Evolutionary conservation across 352 stramenopile genomes (phyloP), one percentile per base, ranked within the genome.

Genomic region (Phytopythium helicoides): DNA sequence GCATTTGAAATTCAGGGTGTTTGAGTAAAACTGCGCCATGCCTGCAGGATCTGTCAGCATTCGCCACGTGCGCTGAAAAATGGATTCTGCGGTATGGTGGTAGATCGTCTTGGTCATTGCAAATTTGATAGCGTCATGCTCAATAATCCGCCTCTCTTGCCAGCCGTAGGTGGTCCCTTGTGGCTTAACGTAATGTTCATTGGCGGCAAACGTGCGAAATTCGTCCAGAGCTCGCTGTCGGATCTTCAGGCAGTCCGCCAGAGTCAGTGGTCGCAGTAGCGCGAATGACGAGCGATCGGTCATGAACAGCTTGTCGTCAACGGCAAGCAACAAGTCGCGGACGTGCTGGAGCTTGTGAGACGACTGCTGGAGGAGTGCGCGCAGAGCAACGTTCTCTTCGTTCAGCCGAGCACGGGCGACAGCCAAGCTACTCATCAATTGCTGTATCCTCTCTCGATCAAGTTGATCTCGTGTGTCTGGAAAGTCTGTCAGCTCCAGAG

Each of bases 271-370:
- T 8, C 26, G 42, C 10, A 49, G 22, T n/a, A 49, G 42, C 25
- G 42, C 26, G 25, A 49, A 49, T n/a, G 42, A 49, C n/a, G 22
- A 15, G 11, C 22, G 7, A n/a, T 49, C 23, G 25, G 23, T n/a
- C 22, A 49, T 49, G 42, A 37, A 49, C 25, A 49, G 42, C 42
- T 49, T 49, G 25, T 19, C 26, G 19, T 35, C 42, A 26, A 37
- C 42, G 2, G 25, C 25, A 26, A 22, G 42, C 23, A 25, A 9
- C 22, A 49, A n/a, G 25, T 49, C 42, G 16, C 25, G 42, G 7
- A 49, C 4, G 42, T 25, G 23, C 16, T 49, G 42, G 26, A 49
- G 15, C 4, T 16, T 23, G 19, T 37, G 14, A 10, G 1, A 23
- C 25, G 42, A 49, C 25, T 49, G 42, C 25, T 49, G 42, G 6